Evolutionary conservation across 1,139 yeast species (phyloP).

Genomic region (Debaryomyces robertsiae): DNA sequence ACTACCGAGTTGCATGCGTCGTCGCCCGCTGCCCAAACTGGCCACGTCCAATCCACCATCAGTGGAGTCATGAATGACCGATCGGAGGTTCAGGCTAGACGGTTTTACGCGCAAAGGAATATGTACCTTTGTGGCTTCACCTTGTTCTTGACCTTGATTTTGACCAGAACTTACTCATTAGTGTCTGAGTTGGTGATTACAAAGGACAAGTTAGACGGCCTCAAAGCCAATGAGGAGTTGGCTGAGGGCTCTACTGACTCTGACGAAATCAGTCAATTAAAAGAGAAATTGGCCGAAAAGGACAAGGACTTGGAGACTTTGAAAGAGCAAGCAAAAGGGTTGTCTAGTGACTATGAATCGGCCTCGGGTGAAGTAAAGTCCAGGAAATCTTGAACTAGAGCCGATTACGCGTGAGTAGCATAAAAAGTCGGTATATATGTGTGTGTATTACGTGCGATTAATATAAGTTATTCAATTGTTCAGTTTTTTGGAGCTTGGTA

Average conservation of each 20-base stretch:
- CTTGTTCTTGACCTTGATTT: constrained; percentile 80
- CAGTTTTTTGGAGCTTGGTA: constrained; percentile 36
- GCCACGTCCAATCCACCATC: constrained; percentile 13
- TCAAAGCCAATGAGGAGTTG: constrained; percentile 25
- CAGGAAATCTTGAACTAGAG: constrained; percentile 8
- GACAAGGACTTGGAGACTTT: constrained; percentile 65
- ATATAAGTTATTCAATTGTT: background rate
- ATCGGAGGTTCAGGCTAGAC: constrained; percentile 81
- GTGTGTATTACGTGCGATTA: too few species aligned
- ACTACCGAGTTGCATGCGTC: constrained; percentile 56
- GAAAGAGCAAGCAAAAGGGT: constrained; percentile 70
- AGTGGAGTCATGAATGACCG: constrained; percentile 53
- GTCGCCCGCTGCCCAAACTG: constrained; percentile 22
- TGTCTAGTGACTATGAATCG: constrained; percentile 64
- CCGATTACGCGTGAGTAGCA: background rate
- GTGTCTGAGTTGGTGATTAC: constrained; percentile 72
- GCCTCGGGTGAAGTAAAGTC: constrained; percentile 22
- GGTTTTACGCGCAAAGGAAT: constrained; percentile 95
- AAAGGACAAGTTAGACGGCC: constrained; percentile 62
- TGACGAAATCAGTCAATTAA: constrained; percentile 50
- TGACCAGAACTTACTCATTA: constrained; percentile 82
- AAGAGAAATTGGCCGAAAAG: constrained; percentile 57
- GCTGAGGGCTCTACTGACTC: constrained; percentile 25
- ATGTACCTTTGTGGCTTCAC: constrained; percentile 97
- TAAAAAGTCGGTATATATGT: too few species aligned